Evolutionary conservation across 768 basidiomycete genomes (phyloP), one percentile per base, ranked within the genome.

Genomic region (Lentinula lateritia): DNA sequence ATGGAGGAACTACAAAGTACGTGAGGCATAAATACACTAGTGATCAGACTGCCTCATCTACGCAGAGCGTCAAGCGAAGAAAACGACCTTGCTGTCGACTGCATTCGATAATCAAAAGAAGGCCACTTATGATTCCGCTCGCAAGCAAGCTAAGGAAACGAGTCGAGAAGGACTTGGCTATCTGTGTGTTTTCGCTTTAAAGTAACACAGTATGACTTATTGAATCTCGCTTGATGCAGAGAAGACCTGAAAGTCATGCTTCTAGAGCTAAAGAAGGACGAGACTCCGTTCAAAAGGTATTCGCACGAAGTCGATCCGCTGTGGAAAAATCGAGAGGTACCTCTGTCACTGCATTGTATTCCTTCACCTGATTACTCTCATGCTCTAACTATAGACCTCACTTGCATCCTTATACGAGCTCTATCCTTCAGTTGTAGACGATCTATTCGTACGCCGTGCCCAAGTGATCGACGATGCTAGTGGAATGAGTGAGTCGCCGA

Each of bases 371-470:
- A 45, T 41, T 7, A 16, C 52, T 42, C 20, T 57, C 45, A 52
- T 39, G 62, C 3, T 54, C 46, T 20, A 62, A 42, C 46, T 59
- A 50, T 36, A 73, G 73, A 61, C 66, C 35, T 67, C 66, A 34
- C 58, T 67, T 20, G 56, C 63, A 6, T 65, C 67, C 1, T 66
- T 74, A 13, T 61, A 72, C 28, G 60, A 69, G 18, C 20, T 69
- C 6, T 74, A 74, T 63, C 63, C 72, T 16, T 38, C 70, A 8
- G 63, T 73, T 12, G 46, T 75, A 7, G 68, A 75, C 34, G 72
- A 75, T 46, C 52, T 79, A 15, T 76, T 75, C 28, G 64, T 67
- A 32, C 72, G 71, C 38, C 72, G 79, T 10, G 67, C 74, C 7
- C 65, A 71, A 12, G 60, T 64, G 18, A 70, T 77, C 39, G 71